Percentiles rank a stretch among this genome's conserved stretches.
phyloP scores from a whole-genome alignment of 2,329 filamentous ascomycete species.

The Sporothrix globosa region DNA sequence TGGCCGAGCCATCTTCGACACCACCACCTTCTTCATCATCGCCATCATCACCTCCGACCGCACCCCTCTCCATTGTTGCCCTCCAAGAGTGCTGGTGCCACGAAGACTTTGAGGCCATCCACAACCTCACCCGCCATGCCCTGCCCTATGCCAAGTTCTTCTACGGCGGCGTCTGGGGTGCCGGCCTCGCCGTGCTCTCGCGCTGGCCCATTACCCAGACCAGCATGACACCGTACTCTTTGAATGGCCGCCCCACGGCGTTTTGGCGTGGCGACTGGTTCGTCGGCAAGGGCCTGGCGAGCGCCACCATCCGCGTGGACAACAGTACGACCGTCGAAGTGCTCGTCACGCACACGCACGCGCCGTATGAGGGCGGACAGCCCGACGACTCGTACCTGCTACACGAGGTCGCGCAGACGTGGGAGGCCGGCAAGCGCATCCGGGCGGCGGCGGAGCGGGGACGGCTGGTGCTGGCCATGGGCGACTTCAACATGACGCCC shows the following conservation, averaged over 20 bases:
- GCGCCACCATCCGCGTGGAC: conserved; percentile 72
- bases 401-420: conserved; percentile 89
- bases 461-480: conserved; percentile 81
- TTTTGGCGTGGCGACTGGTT: conserved; percentile 97
- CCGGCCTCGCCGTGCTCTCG: conserved; percentile 84
- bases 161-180: conserved; percentile 83
- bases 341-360: conserved; percentile 89
- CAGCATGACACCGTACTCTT: conserved; percentile 81
- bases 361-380: conserved; percentile 79
- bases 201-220: conserved; percentile 91
- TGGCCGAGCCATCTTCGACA: conserved; percentile 62
- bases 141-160: conserved; percentile 95
- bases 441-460: conserved; percentile 74
- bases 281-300: conserved; percentile 91
- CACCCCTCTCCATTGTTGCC: conserved; percentile 77
- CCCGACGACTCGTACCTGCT: conserved; percentile 76
- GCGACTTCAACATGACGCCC: conserved; percentile 98
- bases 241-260: conserved; percentile 90
- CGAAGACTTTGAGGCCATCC: conserved; percentile 77
- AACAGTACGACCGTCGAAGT: conserved; percentile 72
- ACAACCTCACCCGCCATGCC: conserved; percentile 68
- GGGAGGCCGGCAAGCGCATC: conserved; percentile 91
- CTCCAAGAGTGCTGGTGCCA: conserved; percentile 69
- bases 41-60: conserved; percentile 50
- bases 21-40: background rate